Evolutionary conservation across 2,329 filamentous ascomycete genomes (phyloP).

Genomic region (Scedosporium minutisporum): DNA sequence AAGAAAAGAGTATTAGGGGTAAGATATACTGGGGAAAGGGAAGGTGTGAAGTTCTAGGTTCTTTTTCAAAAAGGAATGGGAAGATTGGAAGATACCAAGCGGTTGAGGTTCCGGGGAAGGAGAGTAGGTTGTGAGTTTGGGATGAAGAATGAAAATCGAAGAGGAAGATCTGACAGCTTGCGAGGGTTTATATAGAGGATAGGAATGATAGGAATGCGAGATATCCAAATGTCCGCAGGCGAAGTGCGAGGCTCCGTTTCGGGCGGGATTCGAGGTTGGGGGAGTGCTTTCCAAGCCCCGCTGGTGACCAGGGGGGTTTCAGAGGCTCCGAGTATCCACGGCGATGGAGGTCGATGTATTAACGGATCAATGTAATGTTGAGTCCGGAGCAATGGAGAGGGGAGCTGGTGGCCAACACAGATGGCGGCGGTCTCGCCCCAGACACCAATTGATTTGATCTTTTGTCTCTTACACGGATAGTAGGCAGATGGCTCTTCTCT

Average conservation of each 20-base stretch:
- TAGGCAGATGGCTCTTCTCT: not conserved
- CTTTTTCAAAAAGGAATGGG: not conserved
- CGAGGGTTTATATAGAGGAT: constrained; percentile 2
- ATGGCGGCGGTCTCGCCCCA: not conserved
- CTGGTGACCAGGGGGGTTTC: not conserved
- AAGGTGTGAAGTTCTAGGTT: too few relatives aligned
- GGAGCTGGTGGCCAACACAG: not conserved
- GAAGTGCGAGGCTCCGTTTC: not conserved
- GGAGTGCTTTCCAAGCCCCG: not conserved
- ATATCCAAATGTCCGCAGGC: not conserved
- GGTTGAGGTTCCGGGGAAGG: not conserved
- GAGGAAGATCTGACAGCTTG: not conserved
- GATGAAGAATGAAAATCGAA: not conserved
- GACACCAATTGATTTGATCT: too few relatives aligned
- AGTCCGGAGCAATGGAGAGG: not conserved
- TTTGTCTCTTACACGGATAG: too few relatives aligned
- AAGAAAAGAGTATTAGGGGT: not conserved
- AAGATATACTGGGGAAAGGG: not conserved
- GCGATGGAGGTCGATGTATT: not conserved
- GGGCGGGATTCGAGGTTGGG: not conserved
- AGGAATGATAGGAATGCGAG: too few relatives aligned
- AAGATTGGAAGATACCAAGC: not conserved
- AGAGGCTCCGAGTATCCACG: not conserved
- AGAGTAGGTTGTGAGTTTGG: too few relatives aligned
- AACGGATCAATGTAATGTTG: too few relatives aligned